Percentiles rank a stretch among this genome's conserved stretches.
Conservation (phyloP, 306 rosid genomes). For the Echinosophora koreensis region DNA sequence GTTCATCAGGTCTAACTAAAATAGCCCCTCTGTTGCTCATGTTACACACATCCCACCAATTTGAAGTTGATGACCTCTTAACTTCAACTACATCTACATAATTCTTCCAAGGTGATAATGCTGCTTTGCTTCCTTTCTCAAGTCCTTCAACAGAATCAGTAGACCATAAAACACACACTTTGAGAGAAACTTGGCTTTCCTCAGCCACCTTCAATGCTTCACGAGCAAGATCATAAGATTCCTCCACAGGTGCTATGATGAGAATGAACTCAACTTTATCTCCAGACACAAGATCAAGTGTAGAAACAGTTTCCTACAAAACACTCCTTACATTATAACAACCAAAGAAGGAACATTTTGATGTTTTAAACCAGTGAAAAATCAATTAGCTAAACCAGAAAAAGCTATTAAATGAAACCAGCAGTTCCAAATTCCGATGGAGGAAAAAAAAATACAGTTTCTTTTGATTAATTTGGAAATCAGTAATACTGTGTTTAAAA, state of each 20-base stretch:
- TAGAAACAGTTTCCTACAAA: conserved; percentile 67
- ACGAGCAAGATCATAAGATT: conserved; percentile 70
- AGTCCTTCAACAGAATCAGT: conserved; percentile 45
- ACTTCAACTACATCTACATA: conserved; percentile 67
- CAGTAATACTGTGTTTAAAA: no score
- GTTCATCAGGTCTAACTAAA: conserved; percentile 87
- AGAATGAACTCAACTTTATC: conserved; percentile 78
- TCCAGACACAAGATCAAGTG: conserved; percentile 76
- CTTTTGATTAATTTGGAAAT: neutral
- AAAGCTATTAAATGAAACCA: conserved; percentile 37
- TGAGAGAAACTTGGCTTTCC: conserved; percentile 60
- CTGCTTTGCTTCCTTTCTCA: conserved; percentile 57
- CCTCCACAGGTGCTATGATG: conserved; percentile 67
- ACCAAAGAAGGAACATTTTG: conserved; percentile 29
- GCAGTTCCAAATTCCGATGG: conserved; percentile 6
- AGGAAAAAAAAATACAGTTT: conserved; percentile 18
- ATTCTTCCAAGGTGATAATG: conserved; percentile 70
- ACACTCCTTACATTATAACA: conserved; percentile 3
- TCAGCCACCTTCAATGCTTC: conserved; percentile 72
- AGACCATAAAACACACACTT: conserved; percentile 79
- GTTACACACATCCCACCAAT: conserved; percentile 82
- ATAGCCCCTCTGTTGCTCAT: conserved; percentile 77
- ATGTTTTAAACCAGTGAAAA: conserved; percentile 17
- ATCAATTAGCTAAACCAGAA: conserved; percentile 28
- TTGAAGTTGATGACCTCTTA: conserved; percentile 51